Conservation (phyloP, 352 stramenopile species). For the Globisporangium spinosum region DNA sequence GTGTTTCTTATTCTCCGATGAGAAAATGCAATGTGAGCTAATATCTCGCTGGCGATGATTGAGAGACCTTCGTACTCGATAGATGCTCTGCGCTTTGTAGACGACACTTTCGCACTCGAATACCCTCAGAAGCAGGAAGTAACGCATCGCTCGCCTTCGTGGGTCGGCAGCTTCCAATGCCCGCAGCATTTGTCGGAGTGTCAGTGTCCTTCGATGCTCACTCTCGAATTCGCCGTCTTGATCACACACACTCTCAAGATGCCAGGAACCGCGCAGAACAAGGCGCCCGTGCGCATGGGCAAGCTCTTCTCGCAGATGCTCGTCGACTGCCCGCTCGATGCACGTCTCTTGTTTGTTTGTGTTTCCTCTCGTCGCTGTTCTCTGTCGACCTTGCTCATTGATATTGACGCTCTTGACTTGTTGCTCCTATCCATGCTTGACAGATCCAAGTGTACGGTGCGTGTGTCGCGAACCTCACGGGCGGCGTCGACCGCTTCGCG, state of each 20-base stretch:
- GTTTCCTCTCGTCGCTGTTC: background rate
- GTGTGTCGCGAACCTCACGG: conserved; percentile 63
- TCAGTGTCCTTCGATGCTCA: background rate
- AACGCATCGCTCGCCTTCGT: background rate
- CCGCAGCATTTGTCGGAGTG: background rate
- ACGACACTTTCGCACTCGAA: background rate
- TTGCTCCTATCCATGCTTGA: background rate
- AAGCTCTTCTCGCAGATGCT: conserved; percentile 72
- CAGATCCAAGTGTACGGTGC: conserved; percentile 81
- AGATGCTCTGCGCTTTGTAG: background rate
- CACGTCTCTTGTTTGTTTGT: conserved; percentile 20
- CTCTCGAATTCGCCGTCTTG: conserved; percentile 15
- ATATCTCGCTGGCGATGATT: background rate
- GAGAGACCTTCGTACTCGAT: no score
- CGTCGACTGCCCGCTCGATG: conserved; percentile 54
- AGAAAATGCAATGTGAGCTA: background rate
- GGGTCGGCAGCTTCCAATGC: background rate
- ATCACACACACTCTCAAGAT: conserved; percentile 11
- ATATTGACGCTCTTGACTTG: background rate
- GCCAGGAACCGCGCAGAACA: conserved; percentile 15
- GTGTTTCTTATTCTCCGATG: background rate
- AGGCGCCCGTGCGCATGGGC: conserved; percentile 52
- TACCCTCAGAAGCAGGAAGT: background rate
- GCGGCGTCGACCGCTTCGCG: conserved; percentile 40
- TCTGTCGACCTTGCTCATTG: background rate